Percentiles rank a stretch among this genome's conserved stretches.
These are phyloP conservation scores for Gossypium lobatum DNA, from an alignment of 441 rosid species.

Conservation along the genomic window DNA sequence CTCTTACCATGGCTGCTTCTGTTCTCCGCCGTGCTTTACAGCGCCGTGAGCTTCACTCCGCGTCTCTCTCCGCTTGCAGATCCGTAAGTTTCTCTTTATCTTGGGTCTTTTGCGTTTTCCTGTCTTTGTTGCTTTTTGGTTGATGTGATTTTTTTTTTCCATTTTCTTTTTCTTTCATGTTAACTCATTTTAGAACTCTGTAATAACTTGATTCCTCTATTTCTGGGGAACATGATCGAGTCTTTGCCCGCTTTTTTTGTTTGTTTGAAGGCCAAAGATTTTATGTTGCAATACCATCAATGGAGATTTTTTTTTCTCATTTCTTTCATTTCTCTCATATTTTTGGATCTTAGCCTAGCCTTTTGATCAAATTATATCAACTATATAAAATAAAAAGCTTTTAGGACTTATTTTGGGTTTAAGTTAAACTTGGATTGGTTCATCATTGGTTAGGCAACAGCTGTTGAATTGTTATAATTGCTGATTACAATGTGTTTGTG, in stretches of 20 bases:
- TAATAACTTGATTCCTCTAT: background rate
- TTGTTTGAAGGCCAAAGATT: background rate
- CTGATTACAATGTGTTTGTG: background rate
- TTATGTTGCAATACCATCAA: background rate
- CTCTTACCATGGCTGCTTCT: constrained; percentile 41
- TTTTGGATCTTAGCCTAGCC: background rate
- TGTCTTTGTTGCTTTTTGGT: background rate
- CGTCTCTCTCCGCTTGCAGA: constrained; percentile 40
- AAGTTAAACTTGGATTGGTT: background rate
- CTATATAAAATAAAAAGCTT: background rate
- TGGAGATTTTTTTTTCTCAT: background rate
- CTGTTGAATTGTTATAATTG: background rate
- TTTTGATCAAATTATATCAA: background rate
- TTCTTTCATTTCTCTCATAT: background rate
- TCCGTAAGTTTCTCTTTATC: constrained; percentile 26
- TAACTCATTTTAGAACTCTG: background rate
- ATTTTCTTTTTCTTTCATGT: background rate
- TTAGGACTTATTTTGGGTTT: background rate
- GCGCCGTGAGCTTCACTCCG: constrained; percentile 39
- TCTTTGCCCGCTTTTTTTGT: background rate
- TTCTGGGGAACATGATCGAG: background rate
- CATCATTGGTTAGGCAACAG: background rate
- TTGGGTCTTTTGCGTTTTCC: background rate
- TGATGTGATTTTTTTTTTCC: background rate
- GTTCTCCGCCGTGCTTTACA: constrained; percentile 39